A percentile compares a stretch with the other conserved stretches of the same genome.
Conservation (phyloP, 257 asterid genomes). For the Nicotiana otophora region DNA sequence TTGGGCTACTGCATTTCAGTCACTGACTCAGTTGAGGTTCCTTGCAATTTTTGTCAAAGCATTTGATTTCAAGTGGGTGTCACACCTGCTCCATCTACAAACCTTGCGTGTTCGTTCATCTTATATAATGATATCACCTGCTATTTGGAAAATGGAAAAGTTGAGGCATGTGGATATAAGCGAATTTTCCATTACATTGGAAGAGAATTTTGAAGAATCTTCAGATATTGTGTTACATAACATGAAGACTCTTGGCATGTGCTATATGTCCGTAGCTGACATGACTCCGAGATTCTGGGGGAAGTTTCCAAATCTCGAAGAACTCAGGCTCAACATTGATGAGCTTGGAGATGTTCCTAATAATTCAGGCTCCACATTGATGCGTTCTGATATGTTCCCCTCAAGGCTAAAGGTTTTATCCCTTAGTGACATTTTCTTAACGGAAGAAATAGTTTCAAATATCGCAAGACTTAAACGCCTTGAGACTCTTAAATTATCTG, state of each 20-base stretch:
- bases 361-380: not conserved
- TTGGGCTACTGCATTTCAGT: not conserved
- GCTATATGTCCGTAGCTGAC: not conserved
- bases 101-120: too few relatives aligned
- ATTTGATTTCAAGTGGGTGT: not conserved
- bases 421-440: not conserved
- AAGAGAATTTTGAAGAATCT: not conserved
- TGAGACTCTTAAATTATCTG: not conserved
- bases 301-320: not conserved
- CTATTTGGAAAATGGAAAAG: not conserved
- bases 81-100: not conserved
- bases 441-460: not conserved
- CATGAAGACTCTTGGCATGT: not conserved
- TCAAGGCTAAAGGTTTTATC: not conserved
- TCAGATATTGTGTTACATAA: not conserved
- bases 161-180: not conserved
- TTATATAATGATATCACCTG: too few relatives aligned
- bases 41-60: not conserved
- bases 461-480: not conserved
- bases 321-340: not conserved
- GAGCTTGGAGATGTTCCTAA: too few relatives aligned
- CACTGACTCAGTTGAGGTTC: not conserved
- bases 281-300: not conserved
- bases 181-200: not conserved
- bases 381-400: not conserved